Evolutionary conservation across 2,329 filamentous ascomycete genomes (phyloP), one percentile per base, ranked within the genome.

Genomic region (Ophiosphaerella herpotricha): DNA sequence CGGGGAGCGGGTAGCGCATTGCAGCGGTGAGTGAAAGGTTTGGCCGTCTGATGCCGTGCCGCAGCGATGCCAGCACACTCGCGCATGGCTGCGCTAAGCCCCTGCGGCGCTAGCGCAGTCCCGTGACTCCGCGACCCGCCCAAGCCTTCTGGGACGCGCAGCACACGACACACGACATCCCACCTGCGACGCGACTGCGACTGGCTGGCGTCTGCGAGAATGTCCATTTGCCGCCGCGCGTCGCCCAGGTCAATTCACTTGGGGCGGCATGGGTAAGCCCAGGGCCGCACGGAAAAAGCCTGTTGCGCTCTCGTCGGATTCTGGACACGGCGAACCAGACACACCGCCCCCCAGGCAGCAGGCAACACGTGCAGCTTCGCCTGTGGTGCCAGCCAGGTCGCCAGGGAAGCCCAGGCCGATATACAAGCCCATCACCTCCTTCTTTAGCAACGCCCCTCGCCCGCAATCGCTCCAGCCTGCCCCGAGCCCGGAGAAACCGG

Each of bases 391-490:
- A 39, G 53, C 67, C 31, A 71, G 68, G 41, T 61, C 69, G 31
- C 64, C 63, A 14, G 65, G 64, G n/a, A 74, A 76, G 48, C 58
- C 70, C 14, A 67, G 71, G 54, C 65, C 71, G 33, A 53, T 70
- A 33, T 68, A 70, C 54, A 78, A 75, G 57, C 70, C 76, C 8
- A 78, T 79, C 42, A 76, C 74, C 32, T 79, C 77, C 13, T 80
- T 80, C 68, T 80, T 80, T 67, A 77, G 73, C 61, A 69, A 70
- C 43, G 70, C 70, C 7, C 72, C 75, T n/a, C 75, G 74, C 46
- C 56, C 71, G 29, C 74, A 75, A 52, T 65, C 69, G 40, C 63
- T 67, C 6, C 74, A 76, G 51, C 66, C 69, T 13, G 70, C 71
- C 9, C 63, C 72, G 18, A 78, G 72, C 48, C 71, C 73, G 5